Conservation (phyloP, 768 basidiomycete genomes). For the Xerocomus potaroensis region DNA sequence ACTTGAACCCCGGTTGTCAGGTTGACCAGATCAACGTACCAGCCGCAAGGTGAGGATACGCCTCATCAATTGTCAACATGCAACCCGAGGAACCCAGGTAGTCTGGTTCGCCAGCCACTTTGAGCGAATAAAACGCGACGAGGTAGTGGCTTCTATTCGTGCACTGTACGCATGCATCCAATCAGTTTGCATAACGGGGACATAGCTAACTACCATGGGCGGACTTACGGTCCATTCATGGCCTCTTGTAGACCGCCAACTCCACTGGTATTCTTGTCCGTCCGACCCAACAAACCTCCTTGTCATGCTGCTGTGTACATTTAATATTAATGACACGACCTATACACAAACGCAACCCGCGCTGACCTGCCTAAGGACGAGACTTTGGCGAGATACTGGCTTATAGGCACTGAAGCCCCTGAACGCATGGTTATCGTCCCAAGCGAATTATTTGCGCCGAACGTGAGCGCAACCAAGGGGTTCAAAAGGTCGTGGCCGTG, state of each 20-base stretch:
- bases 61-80: constrained; percentile 60
- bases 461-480: constrained; percentile 48
- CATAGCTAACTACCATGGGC: neutral
- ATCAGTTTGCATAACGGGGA: neutral
- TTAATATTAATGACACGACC: constrained; percentile 2
- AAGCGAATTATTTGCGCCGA: constrained; percentile 45
- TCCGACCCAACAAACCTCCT: constrained; percentile 59
- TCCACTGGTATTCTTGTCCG: constrained; percentile 60
- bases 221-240: constrained; percentile 64
- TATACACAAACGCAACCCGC: constrained; percentile 2
- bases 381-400: constrained; percentile 44
- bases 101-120: constrained; percentile 49
- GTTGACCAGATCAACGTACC: constrained; percentile 37
- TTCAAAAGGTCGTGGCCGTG: constrained; percentile 23
- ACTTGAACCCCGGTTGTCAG: constrained; percentile 6
- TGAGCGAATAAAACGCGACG: constrained; percentile 60
- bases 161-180: constrained; percentile 42
- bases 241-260: constrained; percentile 40
- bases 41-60: constrained; percentile 49
- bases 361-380: constrained; percentile 41
- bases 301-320: constrained; percentile 35
- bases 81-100: constrained; percentile 56
- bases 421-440: constrained; percentile 48
- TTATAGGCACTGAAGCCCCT: constrained; percentile 42
- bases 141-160: constrained; percentile 46